phyloP scores from a whole-genome alignment of 177 flowering plant genomes.

The Vitis hybrid region DNA sequence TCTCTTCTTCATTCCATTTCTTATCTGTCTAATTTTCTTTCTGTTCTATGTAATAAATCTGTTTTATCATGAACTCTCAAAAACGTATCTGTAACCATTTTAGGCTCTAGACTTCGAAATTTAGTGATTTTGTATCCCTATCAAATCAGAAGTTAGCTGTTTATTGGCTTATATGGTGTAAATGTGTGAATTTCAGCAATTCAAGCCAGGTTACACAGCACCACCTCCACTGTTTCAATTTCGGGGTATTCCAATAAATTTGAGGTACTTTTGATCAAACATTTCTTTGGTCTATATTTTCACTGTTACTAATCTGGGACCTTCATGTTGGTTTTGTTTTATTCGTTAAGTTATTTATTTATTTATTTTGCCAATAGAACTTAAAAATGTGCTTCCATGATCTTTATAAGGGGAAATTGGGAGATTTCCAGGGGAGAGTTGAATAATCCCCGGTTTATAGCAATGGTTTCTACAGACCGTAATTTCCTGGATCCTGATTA shows the following conservation, averaged over 20 bases:
- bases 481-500: conserved; percentile 26
- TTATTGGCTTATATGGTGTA: too few relatives aligned
- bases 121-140: too few relatives aligned
- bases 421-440: conserved; percentile 46
- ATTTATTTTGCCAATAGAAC: background rate
- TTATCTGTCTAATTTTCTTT: background rate
- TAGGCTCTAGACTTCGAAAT: too few relatives aligned
- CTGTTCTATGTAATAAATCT: background rate
- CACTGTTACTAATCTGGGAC: background rate
- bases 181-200: conserved; percentile 39
- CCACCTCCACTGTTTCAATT: conserved; percentile 60
- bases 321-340: background rate
- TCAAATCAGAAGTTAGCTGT: too few relatives aligned
- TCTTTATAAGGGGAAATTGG: conserved; percentile 55
- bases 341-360: background rate
- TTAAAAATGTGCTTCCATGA: background rate
- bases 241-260: conserved; percentile 51
- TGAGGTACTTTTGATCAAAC: conserved; percentile 38
- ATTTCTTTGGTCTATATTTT: background rate
- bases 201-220: conserved; percentile 62
- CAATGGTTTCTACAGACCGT: conserved; percentile 54
- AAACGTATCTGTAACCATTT: too few relatives aligned
- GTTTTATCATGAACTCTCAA: background rate
- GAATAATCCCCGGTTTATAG: conserved; percentile 35
- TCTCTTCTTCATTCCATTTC: background rate